These are phyloP conservation scores for Penicillium sp. DNA, from an alignment of 2,329 filamentous ascomycete genomes.

Conservation along the genomic window DNA sequence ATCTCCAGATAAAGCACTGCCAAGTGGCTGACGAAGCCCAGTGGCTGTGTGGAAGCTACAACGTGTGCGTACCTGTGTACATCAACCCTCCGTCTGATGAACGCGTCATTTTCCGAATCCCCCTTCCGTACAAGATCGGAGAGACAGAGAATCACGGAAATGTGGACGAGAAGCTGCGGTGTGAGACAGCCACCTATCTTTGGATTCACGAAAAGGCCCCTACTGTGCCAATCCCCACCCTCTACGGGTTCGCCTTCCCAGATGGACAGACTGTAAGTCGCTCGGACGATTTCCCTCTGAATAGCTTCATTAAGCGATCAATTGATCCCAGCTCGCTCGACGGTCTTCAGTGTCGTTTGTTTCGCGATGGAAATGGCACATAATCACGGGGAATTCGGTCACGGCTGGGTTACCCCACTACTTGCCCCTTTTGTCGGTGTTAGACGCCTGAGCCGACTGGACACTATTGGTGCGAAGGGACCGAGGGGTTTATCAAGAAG, in stretches of 20 bases:
- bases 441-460: no score
- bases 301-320: no score
- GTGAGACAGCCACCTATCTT: conserved; percentile 11
- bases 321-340: no score
- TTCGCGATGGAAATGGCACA: no score
- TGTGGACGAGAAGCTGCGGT: conserved; percentile 12
- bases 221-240: conserved; percentile 28
- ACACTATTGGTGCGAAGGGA: no score
- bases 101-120: conserved; percentile 8
- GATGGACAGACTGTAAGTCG: conserved; percentile 28
- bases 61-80: conserved; percentile 1
- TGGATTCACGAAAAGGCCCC: conserved; percentile 30
- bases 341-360: no score
- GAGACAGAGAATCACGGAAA: conserved; percentile 5
- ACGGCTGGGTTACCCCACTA: no score
- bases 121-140: conserved; percentile 6
- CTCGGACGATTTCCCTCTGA: no score
- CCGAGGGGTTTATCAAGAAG: no score
- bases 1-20: conserved; percentile 16
- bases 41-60: conserved; percentile 4
- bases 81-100: background rate
- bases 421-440: no score
- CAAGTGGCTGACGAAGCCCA: background rate
- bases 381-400: no score
- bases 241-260: conserved; percentile 34